phyloP scores from a whole-genome alignment of 768 basidiomycete species.

The Boletus tylopilopsis region DNA sequence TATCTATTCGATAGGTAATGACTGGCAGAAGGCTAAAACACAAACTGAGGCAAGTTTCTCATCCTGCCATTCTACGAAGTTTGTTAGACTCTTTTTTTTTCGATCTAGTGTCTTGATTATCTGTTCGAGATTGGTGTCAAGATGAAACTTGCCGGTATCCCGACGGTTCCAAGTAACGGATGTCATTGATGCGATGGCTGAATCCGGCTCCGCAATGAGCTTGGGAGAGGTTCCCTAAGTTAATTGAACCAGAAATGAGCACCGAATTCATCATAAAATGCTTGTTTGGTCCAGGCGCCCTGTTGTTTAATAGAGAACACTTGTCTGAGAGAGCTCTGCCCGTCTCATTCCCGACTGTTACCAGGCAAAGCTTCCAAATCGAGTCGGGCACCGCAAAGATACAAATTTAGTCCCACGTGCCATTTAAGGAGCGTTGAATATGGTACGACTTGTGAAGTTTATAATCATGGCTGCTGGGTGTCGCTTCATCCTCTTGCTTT shows the following conservation, averaged over 20 bases:
- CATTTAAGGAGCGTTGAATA: constrained; percentile 10
- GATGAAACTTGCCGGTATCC: constrained; percentile 65
- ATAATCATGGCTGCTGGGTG: neutral
- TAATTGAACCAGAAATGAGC: neutral
- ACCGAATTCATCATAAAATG: neutral
- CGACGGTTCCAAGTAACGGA: constrained; percentile 38
- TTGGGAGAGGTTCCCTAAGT: neutral
- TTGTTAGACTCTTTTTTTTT: neutral
- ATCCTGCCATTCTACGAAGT: neutral
- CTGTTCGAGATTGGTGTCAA: constrained; percentile 85
- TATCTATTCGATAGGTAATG: constrained; percentile 38
- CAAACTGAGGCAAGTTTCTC: constrained; percentile 62
- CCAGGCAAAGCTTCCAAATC: too few species aligned
- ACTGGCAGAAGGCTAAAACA: constrained; percentile 89
- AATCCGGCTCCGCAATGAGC: neutral
- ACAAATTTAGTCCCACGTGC: neutral
- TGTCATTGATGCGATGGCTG: too few species aligned
- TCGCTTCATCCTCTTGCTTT: neutral
- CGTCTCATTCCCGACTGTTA: too few species aligned
- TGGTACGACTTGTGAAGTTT: constrained; percentile 23
- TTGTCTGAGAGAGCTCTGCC: too few species aligned
- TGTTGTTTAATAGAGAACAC: too few species aligned
- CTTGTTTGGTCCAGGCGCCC: too few species aligned
- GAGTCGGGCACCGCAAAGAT: neutral
- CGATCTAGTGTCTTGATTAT: constrained; percentile 76